Evolutionary conservation across 345 rosid species (phyloP), one percentile per base, ranked within the genome.

Genomic region (Euclidium syriacum): DNA sequence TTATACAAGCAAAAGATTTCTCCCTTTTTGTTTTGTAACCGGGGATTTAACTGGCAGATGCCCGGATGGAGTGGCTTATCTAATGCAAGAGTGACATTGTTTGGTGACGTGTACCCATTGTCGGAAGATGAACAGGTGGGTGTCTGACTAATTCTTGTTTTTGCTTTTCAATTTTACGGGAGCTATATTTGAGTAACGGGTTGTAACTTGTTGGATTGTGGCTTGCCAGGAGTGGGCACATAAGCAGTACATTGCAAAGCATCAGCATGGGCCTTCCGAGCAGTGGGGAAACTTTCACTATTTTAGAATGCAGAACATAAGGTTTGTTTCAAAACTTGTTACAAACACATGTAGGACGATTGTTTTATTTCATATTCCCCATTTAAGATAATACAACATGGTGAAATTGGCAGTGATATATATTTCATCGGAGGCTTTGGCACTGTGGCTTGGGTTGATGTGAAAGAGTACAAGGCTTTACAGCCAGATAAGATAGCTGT

Each of bases 31-130:
- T 71, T 44, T 34, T 64, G 47, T 47, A 33, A 71, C 33, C 46
- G 15, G 52, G 32, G 56, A 46, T 62, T 73, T 74, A 42, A 2
- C 18, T 75, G 61, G 25, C 72, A 94, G 99, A 83, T 94, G 52
- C 99, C 97, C 9, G 97, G 97, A 48, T 87, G 97, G 97, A 94
- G 95, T 75, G 80, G 97, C 83, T 86, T 94, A 73, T 94, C 97
- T 19, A 94, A 90, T 72, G 99, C 99, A 33, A 86, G 99, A 54
- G 99, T 90, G 59, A 90, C 99, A 49, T 78, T 94, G 23, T 94
- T 94, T 77, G 99, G 99, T n/a, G 97, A 94, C 74, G 85, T 90
- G 16, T 76, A 81, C 78, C 99, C 97, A 23, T 90, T 94, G 70
- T 80, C 88, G 12, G 86, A 84, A 71, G 69, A 83, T 63, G 87